Percentiles rank a stretch among this genome's conserved stretches.
These are phyloP conservation scores for Porphyra umbilicalis DNA, from an alignment of 31 red algal species.

Conservation along the genomic window DNA sequence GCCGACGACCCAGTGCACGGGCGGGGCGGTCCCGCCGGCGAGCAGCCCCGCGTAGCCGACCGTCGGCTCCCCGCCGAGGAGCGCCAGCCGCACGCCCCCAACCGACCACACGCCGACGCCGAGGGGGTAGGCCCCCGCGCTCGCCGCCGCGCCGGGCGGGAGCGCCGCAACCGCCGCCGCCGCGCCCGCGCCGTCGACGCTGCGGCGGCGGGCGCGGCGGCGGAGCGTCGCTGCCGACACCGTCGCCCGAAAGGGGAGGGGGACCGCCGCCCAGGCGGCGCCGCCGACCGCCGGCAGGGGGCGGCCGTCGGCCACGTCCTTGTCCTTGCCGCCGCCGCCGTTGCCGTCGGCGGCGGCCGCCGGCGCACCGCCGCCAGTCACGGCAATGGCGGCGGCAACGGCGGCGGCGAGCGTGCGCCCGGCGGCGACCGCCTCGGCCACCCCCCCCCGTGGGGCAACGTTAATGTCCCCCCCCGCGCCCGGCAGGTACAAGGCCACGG, in stretches of 20 bases:
- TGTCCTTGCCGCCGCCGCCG: not conserved
- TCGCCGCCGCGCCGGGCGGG: not conserved
- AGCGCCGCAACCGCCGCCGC: not conserved
- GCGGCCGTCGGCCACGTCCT: not conserved
- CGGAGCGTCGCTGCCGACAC: not conserved
- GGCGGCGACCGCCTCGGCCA: not conserved
- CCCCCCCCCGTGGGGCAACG: slow-evolving; percentile 44
- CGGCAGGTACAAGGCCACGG: slow-evolving; percentile 32
- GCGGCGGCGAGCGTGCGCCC: not conserved
- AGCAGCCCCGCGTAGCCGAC: slow-evolving; percentile 18
- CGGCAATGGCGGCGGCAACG: not conserved
- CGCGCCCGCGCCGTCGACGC: not conserved
- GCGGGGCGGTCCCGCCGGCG: not conserved
- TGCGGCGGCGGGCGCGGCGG: not conserved
- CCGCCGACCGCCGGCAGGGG: not conserved
- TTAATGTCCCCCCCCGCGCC: slow-evolving; percentile 58
- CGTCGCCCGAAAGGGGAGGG: not conserved
- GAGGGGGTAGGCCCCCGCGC: slow-evolving; percentile 19
- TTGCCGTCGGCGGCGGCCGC: not conserved
- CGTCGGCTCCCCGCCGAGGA: slow-evolving; percentile 65
- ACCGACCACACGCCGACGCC: slow-evolving; percentile 29
- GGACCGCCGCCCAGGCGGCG: not conserved
- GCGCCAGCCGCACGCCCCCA: slow-evolving; percentile 31
- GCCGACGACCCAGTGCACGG: slow-evolving; percentile 48
- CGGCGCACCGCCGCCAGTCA: not conserved